Evolutionary conservation across 441 rosid species (phyloP), one percentile per base, ranked within the genome.

Genomic region (Viola pubescens): DNA sequence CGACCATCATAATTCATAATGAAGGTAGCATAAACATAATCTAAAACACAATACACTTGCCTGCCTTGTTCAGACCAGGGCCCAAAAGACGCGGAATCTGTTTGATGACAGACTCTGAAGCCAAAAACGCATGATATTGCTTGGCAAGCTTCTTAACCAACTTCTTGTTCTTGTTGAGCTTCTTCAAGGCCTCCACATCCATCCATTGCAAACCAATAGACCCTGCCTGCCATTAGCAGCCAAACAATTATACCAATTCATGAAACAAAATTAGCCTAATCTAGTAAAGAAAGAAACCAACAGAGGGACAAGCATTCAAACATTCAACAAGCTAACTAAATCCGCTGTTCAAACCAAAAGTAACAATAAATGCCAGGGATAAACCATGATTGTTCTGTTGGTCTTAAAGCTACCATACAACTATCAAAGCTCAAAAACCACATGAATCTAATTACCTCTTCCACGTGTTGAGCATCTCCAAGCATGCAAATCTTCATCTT

Each of bases 51-150:
- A 9, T 46, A 3, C 34, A 83, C 97, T 82, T 79, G 87, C 98
- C 98, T 79, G 98, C 98, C 75, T 94, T 94, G 96, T 94, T 94
- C 50, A 94, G 95, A 73, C 98, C 98, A 38, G 98, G 98, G 55
- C 98, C 98, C 39, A 89, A 73, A 54, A 92, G 91, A 79, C 98
- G 98, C 6, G 98, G 98, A 63, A 92, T 92, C 86, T 92, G 98
- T 82, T 92, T 92, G 65, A 92, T 92, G 62, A 92, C 97, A 55
- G 97, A 86, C 67, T 92, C 98, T 39, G 98, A 94, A 42, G 97
- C 98, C 66, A 89, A 74, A 66, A 94, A 89, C 45, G 97, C 98
- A 63, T 94, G 98, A 67, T 78, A 94, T 58, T 83, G 84, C 88
- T 94, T 94, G 1, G 98, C 96, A 9, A 94, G 92, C 68, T 88